Evolutionary conservation across 257 asterid species (phyloP), one percentile per base, ranked within the genome.

Genomic region (Solanum raphanifolium): DNA sequence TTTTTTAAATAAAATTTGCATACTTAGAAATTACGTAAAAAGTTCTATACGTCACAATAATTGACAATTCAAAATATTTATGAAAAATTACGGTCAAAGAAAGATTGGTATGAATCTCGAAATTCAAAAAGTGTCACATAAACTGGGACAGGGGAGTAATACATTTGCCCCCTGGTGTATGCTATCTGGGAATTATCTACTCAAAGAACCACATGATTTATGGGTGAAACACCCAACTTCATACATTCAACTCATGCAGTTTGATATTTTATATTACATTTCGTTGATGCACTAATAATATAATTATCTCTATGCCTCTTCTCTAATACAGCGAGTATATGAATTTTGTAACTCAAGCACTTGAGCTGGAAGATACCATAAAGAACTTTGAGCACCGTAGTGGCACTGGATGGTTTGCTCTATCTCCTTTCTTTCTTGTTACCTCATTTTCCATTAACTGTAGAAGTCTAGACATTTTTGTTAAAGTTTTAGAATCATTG

Each of bases 301-400:
- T 82, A 46, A 48, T 43, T 29, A 18, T 29, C 69, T 81, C 85
- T 46, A 81, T 25, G 39, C 34, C 41, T 29, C 89, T 87, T 86
- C 46, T 84, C 84, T 91, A 87, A 89, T 90, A 90, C 96, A 93
- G 97, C 78, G 98, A 95, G 93, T 95, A 95, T 85, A 87, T 89
- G 89, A 94, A 90, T 68, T 89, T 92, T 88, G 98, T 94, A 86
- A 91, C 88, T 43, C 97, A 94, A 90, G 96, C 97, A 66, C 92
- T 94, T 86, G 97, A 94, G 92, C 91, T 95, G 91, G 98, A 95
- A 90, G 98, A 95, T 90, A 94, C 96, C 52, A 89, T 94, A 88
- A 94, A 93, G 95, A 95, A 92, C 88, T 92, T 88, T 88, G 95
- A 94, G 92, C 94, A 92, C 90, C 83, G 90, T 48, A 86, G 78